A percentile compares a stretch with the other conserved stretches of the same genome.
These are phyloP conservation scores for Gossypium gossypioides DNA, from an alignment of 441 rosid genomes.

Conservation along the genomic window DNA sequence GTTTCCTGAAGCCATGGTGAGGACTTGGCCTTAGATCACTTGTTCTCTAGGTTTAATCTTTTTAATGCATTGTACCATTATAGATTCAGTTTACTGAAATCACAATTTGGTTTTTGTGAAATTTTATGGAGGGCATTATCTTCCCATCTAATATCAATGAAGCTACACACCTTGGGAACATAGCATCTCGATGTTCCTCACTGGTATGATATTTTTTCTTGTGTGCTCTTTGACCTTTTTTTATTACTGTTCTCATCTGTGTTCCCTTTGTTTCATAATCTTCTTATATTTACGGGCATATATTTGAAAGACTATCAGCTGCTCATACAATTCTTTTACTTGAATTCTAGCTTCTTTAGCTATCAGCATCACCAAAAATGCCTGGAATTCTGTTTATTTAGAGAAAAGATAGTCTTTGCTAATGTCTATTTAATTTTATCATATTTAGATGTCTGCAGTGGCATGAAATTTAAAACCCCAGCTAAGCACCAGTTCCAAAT, in stretches of 20 bases:
- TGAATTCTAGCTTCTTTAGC: neutral
- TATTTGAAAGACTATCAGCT: neutral
- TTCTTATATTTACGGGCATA: neutral
- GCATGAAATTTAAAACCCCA: neutral
- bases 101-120: neutral
- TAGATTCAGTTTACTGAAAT: slow-evolving; percentile 9
- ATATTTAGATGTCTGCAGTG: neutral
- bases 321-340: neutral
- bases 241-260: neutral
- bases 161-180: slow-evolving; percentile 55
- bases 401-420: neutral
- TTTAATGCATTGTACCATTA: neutral
- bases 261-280: neutral
- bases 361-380: neutral
- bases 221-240: neutral
- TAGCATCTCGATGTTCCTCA: slow-evolving; percentile 52
- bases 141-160: slow-evolving; percentile 45
- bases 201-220: slow-evolving; percentile 36
- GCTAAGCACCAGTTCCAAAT: neutral
- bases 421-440: neutral
- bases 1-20: slow-evolving; percentile 58
- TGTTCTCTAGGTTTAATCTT: neutral
- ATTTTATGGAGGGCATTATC: slow-evolving; percentile 44
- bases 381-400: neutral
- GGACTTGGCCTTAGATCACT: slow-evolving; percentile 17